These are phyloP conservation scores for Russula sp. DNA, from an alignment of 768 basidiomycete species.

Conservation along the genomic window DNA sequence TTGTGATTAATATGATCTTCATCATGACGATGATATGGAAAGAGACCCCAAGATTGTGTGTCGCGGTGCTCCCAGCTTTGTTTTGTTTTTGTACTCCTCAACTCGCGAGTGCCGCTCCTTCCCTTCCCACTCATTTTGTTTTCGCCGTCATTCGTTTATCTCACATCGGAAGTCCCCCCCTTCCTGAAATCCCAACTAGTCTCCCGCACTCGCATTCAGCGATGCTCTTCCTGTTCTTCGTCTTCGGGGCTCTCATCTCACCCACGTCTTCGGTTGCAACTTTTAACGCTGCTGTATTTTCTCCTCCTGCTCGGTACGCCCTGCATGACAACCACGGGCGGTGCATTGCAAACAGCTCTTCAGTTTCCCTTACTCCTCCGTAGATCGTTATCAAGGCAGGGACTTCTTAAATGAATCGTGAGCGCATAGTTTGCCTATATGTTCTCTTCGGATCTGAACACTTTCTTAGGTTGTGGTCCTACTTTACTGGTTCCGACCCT, in stretches of 20 bases:
- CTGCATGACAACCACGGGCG: no score
- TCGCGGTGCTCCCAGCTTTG: neutral
- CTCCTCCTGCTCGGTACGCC: neutral
- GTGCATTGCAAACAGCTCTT: neutral
- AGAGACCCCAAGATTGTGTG: neutral
- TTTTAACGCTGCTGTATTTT: neutral
- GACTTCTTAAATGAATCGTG: neutral
- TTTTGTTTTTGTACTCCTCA: neutral
- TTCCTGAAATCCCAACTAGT: neutral
- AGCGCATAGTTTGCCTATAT: neutral
- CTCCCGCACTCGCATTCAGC: no score
- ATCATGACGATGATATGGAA: neutral
- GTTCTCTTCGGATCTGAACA: neutral
- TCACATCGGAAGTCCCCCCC: neutral
- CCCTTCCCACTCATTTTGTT: neutral
- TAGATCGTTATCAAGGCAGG: neutral
- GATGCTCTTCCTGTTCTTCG: neutral
- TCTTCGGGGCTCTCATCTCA: neutral
- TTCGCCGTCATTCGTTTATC: neutral
- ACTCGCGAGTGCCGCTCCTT: neutral
- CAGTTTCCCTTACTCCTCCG: neutral
- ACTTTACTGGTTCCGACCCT: neutral
- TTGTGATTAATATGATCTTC: neutral
- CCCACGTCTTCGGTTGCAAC: neutral
- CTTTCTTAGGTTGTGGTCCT: conserved; percentile 8